Percentiles rank a stretch among this genome's conserved stretches.
Evolutionary conservation across 2,329 filamentous ascomycete species (phyloP).

Genomic region (Neofusicoccum laricinum): DNA sequence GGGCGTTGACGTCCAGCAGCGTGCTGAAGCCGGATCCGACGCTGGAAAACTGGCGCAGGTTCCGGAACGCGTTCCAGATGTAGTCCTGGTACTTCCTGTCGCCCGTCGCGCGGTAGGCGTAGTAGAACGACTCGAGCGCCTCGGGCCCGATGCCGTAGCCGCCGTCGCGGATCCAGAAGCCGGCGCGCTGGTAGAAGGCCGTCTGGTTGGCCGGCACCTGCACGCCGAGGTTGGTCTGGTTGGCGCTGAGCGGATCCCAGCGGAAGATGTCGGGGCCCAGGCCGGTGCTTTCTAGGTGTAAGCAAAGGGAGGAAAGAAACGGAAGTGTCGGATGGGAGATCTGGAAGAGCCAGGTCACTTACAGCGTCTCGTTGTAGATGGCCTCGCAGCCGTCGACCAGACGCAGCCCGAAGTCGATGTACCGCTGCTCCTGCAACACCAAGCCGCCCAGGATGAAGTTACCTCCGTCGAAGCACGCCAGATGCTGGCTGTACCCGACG

Average conservation of each 20-base stretch:
- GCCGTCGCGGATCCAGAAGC: constrained; percentile 66
- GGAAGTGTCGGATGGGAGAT: neutral
- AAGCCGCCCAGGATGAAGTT: constrained; percentile 81
- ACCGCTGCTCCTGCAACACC: constrained; percentile 62
- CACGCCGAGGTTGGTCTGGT: neutral
- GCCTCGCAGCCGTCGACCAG: constrained; percentile 71
- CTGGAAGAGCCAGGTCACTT: neutral
- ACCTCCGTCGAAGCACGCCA: constrained; percentile 81
- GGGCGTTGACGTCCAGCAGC: constrained; percentile 63
- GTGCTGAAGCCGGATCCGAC: constrained; percentile 65
- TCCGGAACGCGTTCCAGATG: constrained; percentile 75
- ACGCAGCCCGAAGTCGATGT: constrained; percentile 69
- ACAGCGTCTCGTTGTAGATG: constrained; percentile 63
- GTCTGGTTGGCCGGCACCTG: constrained; percentile 21
- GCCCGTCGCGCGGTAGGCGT: constrained; percentile 78
- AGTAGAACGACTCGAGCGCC: constrained; percentile 82
- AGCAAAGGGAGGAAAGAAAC: too few relatives aligned
- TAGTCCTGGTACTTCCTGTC: constrained; percentile 75
- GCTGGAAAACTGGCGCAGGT: constrained; percentile 62
- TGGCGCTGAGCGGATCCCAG: constrained; percentile 31
- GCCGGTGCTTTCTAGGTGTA: neutral
- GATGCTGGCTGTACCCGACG: constrained; percentile 41
- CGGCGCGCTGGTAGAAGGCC: constrained; percentile 62
- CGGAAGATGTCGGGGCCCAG: constrained; percentile 66
- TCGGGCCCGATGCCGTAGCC: constrained; percentile 73